A percentile compares a stretch with the other conserved stretches of the same genome.
phyloP scores from a whole-genome alignment of 441 rosid genomes.

The Adansonia gregorii region DNA sequence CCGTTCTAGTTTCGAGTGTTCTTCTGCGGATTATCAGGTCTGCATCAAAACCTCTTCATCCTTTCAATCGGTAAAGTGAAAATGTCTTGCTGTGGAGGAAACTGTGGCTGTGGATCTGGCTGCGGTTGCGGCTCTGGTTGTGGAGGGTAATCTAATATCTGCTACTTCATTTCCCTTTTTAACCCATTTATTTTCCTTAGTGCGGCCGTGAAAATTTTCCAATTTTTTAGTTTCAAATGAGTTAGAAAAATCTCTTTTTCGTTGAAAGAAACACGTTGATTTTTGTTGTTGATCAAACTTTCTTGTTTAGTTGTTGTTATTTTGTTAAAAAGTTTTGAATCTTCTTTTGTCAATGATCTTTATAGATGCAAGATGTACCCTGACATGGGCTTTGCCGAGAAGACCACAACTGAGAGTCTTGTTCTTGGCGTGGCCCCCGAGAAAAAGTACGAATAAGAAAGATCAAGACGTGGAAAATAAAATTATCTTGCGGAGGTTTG shows the following conservation, averaged over 20 bases:
- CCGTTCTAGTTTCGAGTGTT: neutral
- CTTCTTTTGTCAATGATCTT: slow-evolving; percentile 1
- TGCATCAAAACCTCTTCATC: neutral
- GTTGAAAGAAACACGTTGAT: neutral
- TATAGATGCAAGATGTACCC: slow-evolving; percentile 78
- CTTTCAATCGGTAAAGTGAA: neutral
- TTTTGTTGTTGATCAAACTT: neutral
- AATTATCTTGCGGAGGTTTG: too few relatives aligned
- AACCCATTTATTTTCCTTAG: neutral
- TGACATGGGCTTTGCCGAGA: slow-evolving; percentile 60
- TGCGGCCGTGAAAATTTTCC: neutral
- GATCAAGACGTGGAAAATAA: too few relatives aligned
- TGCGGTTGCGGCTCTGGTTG: slow-evolving; percentile 68
- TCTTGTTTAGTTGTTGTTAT: neutral
- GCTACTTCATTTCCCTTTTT: neutral
- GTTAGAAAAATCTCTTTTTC: neutral
- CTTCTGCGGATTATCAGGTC: neutral
- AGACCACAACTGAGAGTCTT: slow-evolving; percentile 48
- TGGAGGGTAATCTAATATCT: slow-evolving; percentile 47
- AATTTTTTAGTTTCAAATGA: neutral
- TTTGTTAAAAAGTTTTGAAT: neutral
- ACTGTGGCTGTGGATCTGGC: slow-evolving; percentile 67
- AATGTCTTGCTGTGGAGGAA: slow-evolving; percentile 82
- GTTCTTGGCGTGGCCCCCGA: slow-evolving; percentile 20
- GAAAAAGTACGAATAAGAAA: too few relatives aligned